Evolutionary conservation across 1,284 basidiomycete species (phyloP).

Genomic region (Puccinia coronata): DNA sequence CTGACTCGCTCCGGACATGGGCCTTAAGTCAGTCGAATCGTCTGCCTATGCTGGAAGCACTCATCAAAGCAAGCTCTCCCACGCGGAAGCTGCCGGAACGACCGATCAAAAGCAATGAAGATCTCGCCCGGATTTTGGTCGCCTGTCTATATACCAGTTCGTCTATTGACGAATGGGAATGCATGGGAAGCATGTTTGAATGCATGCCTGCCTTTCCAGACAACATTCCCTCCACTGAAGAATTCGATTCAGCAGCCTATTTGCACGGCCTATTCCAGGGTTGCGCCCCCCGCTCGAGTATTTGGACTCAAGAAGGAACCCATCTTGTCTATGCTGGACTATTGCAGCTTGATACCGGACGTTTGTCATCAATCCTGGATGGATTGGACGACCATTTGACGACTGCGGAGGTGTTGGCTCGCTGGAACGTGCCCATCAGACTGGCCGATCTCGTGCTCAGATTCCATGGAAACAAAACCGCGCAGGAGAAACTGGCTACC

Average conservation of each 20-base stretch:
- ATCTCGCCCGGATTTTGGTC: slow-evolving; percentile 78
- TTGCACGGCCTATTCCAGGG: slow-evolving; percentile 32
- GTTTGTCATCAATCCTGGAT: slow-evolving; percentile 78
- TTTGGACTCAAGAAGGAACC: slow-evolving; percentile 21
- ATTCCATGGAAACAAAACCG: slow-evolving; percentile 67
- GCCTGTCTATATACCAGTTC: slow-evolving; percentile 83
- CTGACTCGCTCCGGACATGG: slow-evolving; percentile 66
- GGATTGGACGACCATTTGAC: slow-evolving; percentile 90
- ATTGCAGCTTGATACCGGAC: slow-evolving; percentile 71
- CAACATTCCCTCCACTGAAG: slow-evolving; percentile 18
- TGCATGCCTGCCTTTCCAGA: slow-evolving; percentile 74
- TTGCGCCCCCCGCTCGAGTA: not conserved
- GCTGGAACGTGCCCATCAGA: slow-evolving; percentile 78
- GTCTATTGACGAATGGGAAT: slow-evolving; percentile 70
- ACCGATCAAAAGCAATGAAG: slow-evolving; percentile 76
- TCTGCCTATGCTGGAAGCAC: slow-evolving; percentile 69
- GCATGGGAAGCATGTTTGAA: slow-evolving; percentile 87
- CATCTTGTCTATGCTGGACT: slow-evolving; percentile 64
- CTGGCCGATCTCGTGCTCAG: slow-evolving; percentile 77
- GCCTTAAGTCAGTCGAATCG: slow-evolving; percentile 73
- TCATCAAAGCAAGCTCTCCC: slow-evolving; percentile 87
- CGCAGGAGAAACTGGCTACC: slow-evolving; percentile 82
- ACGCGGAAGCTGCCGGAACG: slow-evolving; percentile 71
- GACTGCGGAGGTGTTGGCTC: slow-evolving; percentile 80
- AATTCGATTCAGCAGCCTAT: not conserved